phyloP scores from a whole-genome alignment of 148 eudicot genomes.

The Amaranthus cruentus region DNA sequence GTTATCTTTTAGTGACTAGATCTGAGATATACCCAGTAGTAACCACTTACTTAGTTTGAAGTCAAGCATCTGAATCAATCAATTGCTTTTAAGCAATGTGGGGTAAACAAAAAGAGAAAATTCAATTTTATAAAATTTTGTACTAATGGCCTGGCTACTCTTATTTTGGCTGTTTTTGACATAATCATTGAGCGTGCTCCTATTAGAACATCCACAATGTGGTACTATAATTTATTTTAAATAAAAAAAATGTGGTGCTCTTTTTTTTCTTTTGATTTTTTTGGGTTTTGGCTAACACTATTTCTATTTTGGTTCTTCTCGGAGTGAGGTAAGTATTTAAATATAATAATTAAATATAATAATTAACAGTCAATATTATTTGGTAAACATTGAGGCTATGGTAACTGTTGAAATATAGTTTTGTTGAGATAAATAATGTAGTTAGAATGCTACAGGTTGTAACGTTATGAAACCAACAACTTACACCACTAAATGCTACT shows the following conservation, averaged over 20 bases:
- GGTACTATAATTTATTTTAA: not conserved
- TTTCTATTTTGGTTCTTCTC: too few relatives aligned
- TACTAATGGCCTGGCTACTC: not conserved
- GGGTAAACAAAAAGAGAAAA: not conserved
- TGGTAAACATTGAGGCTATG: too few relatives aligned
- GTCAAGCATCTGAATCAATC: slow-evolving; percentile 43
- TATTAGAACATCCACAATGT: not conserved
- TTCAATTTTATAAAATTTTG: not conserved
- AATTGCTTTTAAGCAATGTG: slow-evolving; percentile 51
- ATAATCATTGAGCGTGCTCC: slow-evolving; percentile 64
- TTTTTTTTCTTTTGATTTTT: not conserved
- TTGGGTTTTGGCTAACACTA: not conserved
- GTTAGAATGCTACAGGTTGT: too few relatives aligned
- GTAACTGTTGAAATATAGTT: too few relatives aligned
- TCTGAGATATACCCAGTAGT: slow-evolving; percentile 19
- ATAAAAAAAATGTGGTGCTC: not conserved
- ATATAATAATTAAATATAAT: too few relatives aligned
- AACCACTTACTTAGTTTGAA: slow-evolving; percentile 42
- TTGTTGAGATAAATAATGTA: too few relatives aligned
- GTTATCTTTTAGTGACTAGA: not conserved
- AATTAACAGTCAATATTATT: too few relatives aligned
- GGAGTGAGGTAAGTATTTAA: not conserved
- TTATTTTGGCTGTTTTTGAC: slow-evolving; percentile 30
- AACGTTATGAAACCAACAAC: too few relatives aligned
- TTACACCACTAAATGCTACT: too few relatives aligned